Base-by-base conservation (phyloP, 176 grass and related monocot genomes). In the Triticum urartu region DNA sequence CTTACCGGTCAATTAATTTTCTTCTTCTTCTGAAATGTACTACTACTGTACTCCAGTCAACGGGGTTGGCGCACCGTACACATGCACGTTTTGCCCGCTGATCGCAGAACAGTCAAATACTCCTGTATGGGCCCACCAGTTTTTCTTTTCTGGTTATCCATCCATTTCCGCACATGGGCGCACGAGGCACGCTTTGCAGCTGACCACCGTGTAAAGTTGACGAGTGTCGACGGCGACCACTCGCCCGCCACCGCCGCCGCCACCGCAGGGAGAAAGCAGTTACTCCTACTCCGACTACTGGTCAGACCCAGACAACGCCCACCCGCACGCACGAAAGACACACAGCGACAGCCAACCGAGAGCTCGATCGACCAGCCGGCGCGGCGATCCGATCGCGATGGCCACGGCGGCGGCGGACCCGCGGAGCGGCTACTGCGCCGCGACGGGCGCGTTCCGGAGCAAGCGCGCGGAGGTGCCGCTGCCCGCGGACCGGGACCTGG, bases 341-440 rank as follows among this genome's bases (percentile, higher is more conserved):
- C 34, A 39, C 12, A 24, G 77, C 75, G 32, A 78, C 17, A 59
- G 32, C 22, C 60, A 45, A 28, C 28, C 8, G 15, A 54, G 26
- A 61, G 64, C 0, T 47, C 43, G 42, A 80, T 15, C 22, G 72
- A 3, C 43, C 14, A 47, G 24, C 32, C 77, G 56, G 68, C 33
- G 68, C 17, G n/a, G 9, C 50, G 62, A 47, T 77, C 83, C 13
- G 67, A 75, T 56, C 45, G 52, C 83, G 34, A 93, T 91, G 93
- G 86, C 69, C 6, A 54, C 68, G 28, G 50, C 9, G 72, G 14
- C 39, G 68, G 66, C 56, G 50, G 89, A 95, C 86, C 61, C 69
- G 40, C 91, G 89, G 6, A 98, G 93, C 80, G 95, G 93, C 71
- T 93, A 91, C 89, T 89, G 93, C 85, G 40, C 89, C 12, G 75